Evolutionary conservation across 1,139 yeast genomes (phyloP), one percentile per base, ranked within the genome.

Genomic region (Saccharomyces hybrid): DNA sequence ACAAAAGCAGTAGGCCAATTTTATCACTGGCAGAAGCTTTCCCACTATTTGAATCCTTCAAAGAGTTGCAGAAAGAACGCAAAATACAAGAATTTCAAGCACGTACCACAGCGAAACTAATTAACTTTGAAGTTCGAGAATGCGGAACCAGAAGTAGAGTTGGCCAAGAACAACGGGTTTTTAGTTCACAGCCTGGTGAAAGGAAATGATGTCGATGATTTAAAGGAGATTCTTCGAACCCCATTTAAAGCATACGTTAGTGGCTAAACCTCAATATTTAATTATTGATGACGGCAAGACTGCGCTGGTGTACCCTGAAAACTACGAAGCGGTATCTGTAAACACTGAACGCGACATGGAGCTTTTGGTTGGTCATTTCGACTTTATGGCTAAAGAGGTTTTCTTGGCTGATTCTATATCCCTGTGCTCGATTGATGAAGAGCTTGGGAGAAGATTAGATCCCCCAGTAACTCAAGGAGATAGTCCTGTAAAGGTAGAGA

Each of bases 121-220:
- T 66, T 5, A 66, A 67, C 50, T 55, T 64, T 34, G 52, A 51
- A n/a, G 56, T 56, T 9, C 54, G 58, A 1, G 58, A 53, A 53
- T 7, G 58, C 57, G 26, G 55, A 54, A 5, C 57, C 57, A 3
- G 49, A 52, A 16, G 47, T 50, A 12, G 52, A 52, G 24, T 41
- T 32, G 21, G 65, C 64, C 2, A 56, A 57, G 12, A 59, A 54
- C 67, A 85, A 85, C 68, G 82, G 86, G 0, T 71, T 85, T 52
- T 60, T 80, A 6, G 75, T 86, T 21, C 74, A 74, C 51, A 84
- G 82, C 57, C 74, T 80, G 2, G 78, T 80, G 50, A 74, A 78
- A 52, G 88, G 87, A 0, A 74, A 80, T 2, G 75, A 82, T 0
- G 72, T 71, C 54, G 78, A 75, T 8, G 79, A 77, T 31, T 57